A percentile compares a stretch with the other conserved stretches of the same genome.
Conservation (phyloP, 2,329 filamentous ascomycete species). For the Monilinia fructigena region DNA sequence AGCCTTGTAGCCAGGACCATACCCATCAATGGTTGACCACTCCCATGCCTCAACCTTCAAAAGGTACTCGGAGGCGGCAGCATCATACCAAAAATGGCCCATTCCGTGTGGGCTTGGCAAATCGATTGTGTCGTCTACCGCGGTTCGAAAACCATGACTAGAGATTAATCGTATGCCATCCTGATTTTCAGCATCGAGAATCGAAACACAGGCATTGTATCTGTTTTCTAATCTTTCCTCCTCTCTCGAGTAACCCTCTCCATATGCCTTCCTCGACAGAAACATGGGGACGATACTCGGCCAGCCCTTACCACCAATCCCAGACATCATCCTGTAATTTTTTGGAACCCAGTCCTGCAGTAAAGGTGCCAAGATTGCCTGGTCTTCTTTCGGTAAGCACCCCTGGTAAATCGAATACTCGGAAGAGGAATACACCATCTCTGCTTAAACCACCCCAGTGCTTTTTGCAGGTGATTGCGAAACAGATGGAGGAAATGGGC, state of each 20-base stretch:
- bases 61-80: slow-evolving; percentile 1
- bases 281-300: not conserved
- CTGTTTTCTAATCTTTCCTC: not conserved
- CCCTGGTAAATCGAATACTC: not conserved
- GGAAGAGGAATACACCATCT: not conserved
- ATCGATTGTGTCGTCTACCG: not conserved
- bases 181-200: not conserved
- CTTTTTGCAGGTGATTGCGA: not conserved
- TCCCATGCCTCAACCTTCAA: not conserved
- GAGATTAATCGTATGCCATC: not conserved
- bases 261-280: not conserved
- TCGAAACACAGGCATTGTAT: not conserved
- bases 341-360: not conserved
- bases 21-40: not conserved
- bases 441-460: not conserved
- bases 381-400: not conserved
- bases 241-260: not conserved
- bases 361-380: not conserved
- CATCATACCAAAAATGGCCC: not conserved
- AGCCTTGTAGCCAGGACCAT: not conserved
- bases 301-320: not conserved
- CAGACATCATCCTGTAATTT: not conserved
- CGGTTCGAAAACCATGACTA: not conserved
- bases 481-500: not conserved
- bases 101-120: slow-evolving; percentile 2